Conservation (phyloP, 768 basidiomycete species). For the Collybia sordida region DNA sequence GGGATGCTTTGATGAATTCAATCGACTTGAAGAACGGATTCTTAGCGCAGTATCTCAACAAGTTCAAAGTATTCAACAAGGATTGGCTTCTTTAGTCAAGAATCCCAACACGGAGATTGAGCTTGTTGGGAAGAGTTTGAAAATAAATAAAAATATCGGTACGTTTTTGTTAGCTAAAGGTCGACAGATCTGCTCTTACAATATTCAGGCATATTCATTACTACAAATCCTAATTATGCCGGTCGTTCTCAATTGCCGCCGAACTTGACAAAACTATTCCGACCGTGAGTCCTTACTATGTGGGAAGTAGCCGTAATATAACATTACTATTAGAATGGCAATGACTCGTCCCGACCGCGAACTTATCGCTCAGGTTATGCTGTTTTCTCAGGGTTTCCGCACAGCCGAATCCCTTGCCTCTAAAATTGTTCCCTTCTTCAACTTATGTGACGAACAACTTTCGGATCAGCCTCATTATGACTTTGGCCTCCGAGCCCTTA, state of each 20-base stretch:
- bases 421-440: slow-evolving; percentile 99
- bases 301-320: not conserved
- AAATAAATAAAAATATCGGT: slow-evolving; percentile 94
- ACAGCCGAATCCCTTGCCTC: slow-evolving; percentile 97
- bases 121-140: slow-evolving; percentile 90
- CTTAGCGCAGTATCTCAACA: slow-evolving; percentile 98
- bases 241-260: slow-evolving; percentile 91
- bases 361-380: slow-evolving; percentile 98
- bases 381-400: slow-evolving; percentile 99
- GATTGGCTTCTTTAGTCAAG: slow-evolving; percentile 77
- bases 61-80: slow-evolving; percentile 98
- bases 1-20: slow-evolving; percentile 99
- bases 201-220: slow-evolving; percentile 88
- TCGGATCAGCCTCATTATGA: slow-evolving; percentile 99
- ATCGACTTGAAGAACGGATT: slow-evolving; percentile 96
- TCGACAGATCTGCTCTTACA: slow-evolving; percentile 4
- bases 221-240: slow-evolving; percentile 98
- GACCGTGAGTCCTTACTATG: slow-evolving; percentile 61
- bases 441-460: slow-evolving; percentile 95
- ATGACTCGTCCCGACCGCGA: slow-evolving; percentile 99
- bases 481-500: slow-evolving; percentile 96
- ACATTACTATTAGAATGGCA: slow-evolving; percentile 69
- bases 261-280: slow-evolving; percentile 89
- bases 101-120: slow-evolving; percentile 92
- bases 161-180: slow-evolving; percentile 9